phyloP scores from a whole-genome alignment of 345 rosid species.

The Melaleuca alternifolia region DNA sequence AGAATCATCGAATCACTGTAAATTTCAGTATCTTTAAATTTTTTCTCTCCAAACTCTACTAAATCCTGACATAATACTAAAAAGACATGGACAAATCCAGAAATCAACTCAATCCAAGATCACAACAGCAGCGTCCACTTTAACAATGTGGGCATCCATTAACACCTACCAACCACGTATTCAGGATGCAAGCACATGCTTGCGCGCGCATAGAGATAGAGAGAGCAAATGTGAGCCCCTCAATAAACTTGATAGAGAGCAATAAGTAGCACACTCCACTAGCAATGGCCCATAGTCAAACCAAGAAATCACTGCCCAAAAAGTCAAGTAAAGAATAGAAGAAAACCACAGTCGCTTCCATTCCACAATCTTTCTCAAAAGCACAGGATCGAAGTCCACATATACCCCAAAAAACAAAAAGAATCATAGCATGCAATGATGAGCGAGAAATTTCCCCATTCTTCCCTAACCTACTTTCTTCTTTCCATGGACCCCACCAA shows the following conservation, averaged over 20 bases:
- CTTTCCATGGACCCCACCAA: slow-evolving; percentile 19
- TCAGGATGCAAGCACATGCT: slow-evolving; percentile 18
- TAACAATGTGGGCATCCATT: neutral
- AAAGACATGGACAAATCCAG: slow-evolving; percentile 1
- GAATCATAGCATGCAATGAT: slow-evolving; percentile 12
- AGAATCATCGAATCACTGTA: neutral
- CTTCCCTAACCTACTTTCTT: slow-evolving; percentile 8
- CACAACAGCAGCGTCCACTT: slow-evolving; percentile 1
- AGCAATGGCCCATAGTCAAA: slow-evolving; percentile 31
- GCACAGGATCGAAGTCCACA: neutral
- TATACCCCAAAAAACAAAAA: neutral
- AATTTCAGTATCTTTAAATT: neutral
- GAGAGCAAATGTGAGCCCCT: slow-evolving; percentile 7
- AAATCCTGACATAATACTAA: neutral
- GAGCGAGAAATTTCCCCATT: slow-evolving; percentile 12
- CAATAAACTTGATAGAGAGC: slow-evolving; percentile 16
- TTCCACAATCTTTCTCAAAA: neutral
- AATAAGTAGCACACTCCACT: slow-evolving; percentile 45
- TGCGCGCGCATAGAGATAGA: neutral
- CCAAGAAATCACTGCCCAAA: slow-evolving; percentile 20
- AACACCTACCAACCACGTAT: slow-evolving; percentile 19
- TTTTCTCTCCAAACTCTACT: neutral
- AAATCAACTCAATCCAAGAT: slow-evolving; percentile 5
- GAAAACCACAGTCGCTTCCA: neutral
- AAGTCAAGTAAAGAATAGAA: neutral